Evolutionary conservation across 352 stramenopile species (phyloP).

Genomic region (Plasmopara muralis): DNA sequence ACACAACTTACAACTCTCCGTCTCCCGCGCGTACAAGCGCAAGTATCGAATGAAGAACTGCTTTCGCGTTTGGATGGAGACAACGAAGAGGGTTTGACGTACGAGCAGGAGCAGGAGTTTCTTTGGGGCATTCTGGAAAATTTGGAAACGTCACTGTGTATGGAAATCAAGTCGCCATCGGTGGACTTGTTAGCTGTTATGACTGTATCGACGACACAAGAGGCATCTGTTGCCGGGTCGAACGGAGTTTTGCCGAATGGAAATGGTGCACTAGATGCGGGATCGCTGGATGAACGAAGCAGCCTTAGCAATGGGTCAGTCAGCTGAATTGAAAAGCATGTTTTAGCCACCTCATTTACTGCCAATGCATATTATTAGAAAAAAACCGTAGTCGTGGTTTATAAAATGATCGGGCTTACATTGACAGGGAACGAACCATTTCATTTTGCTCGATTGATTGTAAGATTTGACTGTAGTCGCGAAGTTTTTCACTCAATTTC

Average conservation of each 20-base stretch:
- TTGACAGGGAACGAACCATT: too few relatives aligned
- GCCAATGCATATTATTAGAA: conserved; percentile 11
- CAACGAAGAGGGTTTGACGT: conserved; percentile 39
- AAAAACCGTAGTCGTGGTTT: too few relatives aligned
- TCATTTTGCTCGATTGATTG: not conserved
- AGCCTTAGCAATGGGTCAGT: conserved; percentile 32
- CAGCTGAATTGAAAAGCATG: conserved; percentile 16
- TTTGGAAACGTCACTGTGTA: conserved; percentile 36
- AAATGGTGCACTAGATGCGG: conserved; percentile 18
- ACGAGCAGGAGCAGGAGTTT: conserved; percentile 53
- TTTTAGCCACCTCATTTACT: conserved; percentile 17
- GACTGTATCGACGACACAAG: conserved; percentile 33
- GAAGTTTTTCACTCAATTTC: conserved; percentile 33
- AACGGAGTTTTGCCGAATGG: conserved; percentile 34
- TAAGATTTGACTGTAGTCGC: conserved; percentile 27
- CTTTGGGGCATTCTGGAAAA: conserved; percentile 37
- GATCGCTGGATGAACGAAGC: conserved; percentile 25
- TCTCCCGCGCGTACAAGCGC: conserved; percentile 25
- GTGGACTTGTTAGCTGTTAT: conserved; percentile 60
- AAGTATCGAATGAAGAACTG: conserved; percentile 35
- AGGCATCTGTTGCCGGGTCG: conserved; percentile 18
- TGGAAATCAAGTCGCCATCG: conserved; percentile 49
- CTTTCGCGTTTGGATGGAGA: conserved; percentile 41
- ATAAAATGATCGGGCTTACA: conserved; percentile 18
- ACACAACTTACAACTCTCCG: conserved; percentile 36